These are phyloP conservation scores for Gossypium schwendimanii DNA, from an alignment of 441 rosid genomes.

Conservation along the genomic window DNA sequence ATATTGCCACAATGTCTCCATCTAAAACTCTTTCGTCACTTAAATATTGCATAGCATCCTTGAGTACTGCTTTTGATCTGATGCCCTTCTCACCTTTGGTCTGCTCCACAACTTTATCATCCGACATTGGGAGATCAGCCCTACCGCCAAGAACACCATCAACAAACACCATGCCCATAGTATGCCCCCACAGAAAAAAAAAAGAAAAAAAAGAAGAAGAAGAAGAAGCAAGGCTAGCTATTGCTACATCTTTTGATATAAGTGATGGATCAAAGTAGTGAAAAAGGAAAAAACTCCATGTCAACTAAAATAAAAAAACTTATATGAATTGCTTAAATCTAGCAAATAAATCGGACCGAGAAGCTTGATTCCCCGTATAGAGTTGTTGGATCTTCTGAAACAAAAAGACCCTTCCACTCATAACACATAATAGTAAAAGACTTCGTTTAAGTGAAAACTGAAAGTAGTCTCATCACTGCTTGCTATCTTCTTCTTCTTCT, in stretches of 20 bases:
- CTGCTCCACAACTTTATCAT: too few species aligned
- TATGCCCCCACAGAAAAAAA: not conserved
- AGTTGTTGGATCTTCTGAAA: not conserved
- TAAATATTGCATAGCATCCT: too few species aligned
- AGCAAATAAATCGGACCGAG: constrained; percentile 13
- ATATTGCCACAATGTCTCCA: too few species aligned
- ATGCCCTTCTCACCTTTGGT: too few species aligned
- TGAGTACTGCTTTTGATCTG: too few species aligned
- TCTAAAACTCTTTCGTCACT: too few species aligned
- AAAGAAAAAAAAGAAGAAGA: not conserved
- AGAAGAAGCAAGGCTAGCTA: not conserved
- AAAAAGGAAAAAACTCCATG: not conserved
- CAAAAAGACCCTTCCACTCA: constrained; percentile 1
- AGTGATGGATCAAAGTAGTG: not conserved
- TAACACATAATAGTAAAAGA: not conserved
- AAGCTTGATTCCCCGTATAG: constrained; percentile 15
- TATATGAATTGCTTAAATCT: not conserved
- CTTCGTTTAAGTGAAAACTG: not conserved
- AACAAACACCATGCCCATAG: not conserved
- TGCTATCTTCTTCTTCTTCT: constrained; percentile 13
- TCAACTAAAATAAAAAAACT: not conserved
- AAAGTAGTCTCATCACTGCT: not conserved
- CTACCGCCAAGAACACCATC: too few species aligned
- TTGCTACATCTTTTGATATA: not conserved
- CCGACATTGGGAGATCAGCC: too few species aligned